phyloP scores from a whole-genome alignment of 441 rosid genomes.

The Capsella rubella region DNA sequence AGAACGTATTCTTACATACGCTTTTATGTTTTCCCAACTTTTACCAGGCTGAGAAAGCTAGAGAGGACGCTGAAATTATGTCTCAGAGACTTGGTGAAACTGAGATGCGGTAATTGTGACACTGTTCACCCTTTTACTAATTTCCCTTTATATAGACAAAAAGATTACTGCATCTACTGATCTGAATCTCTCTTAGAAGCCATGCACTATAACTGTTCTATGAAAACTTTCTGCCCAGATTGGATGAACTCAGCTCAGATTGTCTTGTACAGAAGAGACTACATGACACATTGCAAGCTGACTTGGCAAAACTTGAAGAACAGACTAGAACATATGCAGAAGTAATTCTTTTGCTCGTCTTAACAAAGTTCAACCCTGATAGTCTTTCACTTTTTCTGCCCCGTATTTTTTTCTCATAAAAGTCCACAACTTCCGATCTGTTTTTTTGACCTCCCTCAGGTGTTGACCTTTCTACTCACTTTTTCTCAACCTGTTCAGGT shows the following conservation, averaged over 20 bases:
- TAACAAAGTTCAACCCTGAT: constrained; percentile 3
- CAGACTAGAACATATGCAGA: constrained; percentile 62
- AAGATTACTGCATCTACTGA: neutral
- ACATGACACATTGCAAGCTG: constrained; percentile 65
- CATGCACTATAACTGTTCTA: neutral
- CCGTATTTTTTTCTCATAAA: neutral
- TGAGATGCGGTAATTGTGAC: constrained; percentile 61
- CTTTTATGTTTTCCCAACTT: constrained; percentile 26
- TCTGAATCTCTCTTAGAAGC: constrained; percentile 18
- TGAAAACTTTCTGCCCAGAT: constrained; percentile 46
- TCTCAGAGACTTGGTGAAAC: constrained; percentile 63
- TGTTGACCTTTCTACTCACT: constrained; percentile 18
- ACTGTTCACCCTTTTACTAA: constrained; percentile 19
- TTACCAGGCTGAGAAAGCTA: constrained; percentile 95
- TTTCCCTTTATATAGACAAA: constrained; percentile 1
- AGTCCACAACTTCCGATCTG: neutral
- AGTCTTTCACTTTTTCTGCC: constrained; percentile 9
- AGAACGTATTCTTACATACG: neutral
- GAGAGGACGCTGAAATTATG: constrained; percentile 83
- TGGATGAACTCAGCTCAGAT: constrained; percentile 73
- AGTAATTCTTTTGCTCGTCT: constrained; percentile 49
- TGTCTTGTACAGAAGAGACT: constrained; percentile 67
- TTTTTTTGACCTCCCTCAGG: neutral
- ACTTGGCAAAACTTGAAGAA: constrained; percentile 65
- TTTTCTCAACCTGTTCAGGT: constrained; percentile 54